phyloP scores from a whole-genome alignment of 208 protist genomes.

The Crithidia sp. region DNA sequence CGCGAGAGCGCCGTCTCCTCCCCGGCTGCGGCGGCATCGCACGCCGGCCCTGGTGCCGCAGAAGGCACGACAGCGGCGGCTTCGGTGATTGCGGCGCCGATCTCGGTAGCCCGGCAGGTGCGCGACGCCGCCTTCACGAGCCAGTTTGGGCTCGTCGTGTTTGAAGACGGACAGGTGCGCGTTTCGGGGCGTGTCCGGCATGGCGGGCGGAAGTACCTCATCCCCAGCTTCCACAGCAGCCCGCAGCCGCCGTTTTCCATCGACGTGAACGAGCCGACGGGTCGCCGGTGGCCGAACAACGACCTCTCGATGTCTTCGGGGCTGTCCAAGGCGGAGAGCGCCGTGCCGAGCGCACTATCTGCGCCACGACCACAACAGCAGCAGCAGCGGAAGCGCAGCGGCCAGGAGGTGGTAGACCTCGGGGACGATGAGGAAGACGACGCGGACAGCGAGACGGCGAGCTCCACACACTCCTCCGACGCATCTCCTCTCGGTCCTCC shows the following conservation, averaged over 20 bases:
- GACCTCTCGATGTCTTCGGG: neutral
- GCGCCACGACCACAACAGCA: neutral
- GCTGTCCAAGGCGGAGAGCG: neutral
- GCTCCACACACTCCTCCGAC: slow-evolving; percentile 7
- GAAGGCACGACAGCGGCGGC: neutral
- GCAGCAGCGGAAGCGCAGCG: neutral
- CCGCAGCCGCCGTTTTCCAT: slow-evolving; percentile 44
- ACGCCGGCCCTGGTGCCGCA: neutral
- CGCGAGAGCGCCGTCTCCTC: neutral
- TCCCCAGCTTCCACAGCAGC: slow-evolving; percentile 39
- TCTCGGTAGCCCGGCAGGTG: slow-evolving; percentile 43
- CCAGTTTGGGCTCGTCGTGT: slow-evolving; percentile 44
- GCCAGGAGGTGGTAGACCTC: neutral
- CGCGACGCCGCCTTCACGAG: slow-evolving; percentile 67
- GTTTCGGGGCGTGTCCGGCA: slow-evolving; percentile 43
- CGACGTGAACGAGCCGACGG: slow-evolving; percentile 27
- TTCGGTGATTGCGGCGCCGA: slow-evolving; percentile 33
- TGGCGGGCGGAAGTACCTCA: slow-evolving; percentile 28
- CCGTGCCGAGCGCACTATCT: neutral
- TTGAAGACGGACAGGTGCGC: slow-evolving; percentile 56
- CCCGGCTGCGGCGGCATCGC: neutral
- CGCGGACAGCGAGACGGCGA: neutral
- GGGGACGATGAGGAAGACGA: slow-evolving; percentile 1
- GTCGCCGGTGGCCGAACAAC: neutral
- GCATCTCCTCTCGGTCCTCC: neutral